Base-by-base conservation (phyloP, 257 asterid genomes). In the Solanum neorickii region DNA sequence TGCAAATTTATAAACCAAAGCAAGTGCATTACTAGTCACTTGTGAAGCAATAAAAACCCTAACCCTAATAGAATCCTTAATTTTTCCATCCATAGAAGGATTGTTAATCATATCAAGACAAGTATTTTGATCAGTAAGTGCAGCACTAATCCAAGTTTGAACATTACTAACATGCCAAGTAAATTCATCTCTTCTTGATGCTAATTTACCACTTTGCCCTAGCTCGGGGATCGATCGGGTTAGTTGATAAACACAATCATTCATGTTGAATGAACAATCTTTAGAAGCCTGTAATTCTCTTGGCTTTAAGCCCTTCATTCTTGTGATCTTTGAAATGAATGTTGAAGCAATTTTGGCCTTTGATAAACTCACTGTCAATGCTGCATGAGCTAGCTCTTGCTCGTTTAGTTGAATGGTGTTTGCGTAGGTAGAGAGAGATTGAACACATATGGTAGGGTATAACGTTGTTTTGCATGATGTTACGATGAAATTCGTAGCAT, bases 61-160 rank as follows among this genome's bases (percentile, higher is more conserved):
- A 46, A 92, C 91, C 87, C 91, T 93, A 52, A 96, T 88, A 16
- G 89, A 59, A 85, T 87, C 94, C 90, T 91, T 95, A 68, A 92
- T 77, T 87, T 86, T 93, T 1, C 92, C 95, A 86, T 92, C 92
- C 33, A 95, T 86, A 69, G 93, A 86, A 89, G 90, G 89, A 41
- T 94, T 94, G 37, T 93, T 90, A 23, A 96, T 87, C 78, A 98
- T 96, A 23, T 96, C 94, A 10, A 94, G 84, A 75, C 99, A 96
- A 90, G 88, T 90, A 46, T 82, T 91, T 2, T 94, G 93, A 60
- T 93, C 96, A 7, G 97, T 94, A 59, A 95, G 82, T 59, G 98
- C 99, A 10, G 97, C 90, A 88, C 98, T 96, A 91, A 94, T 93
- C 99, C 99, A 95, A 1, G 99, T 95, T 77, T 90, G 88, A 18